Conservation (phyloP, 768 basidiomycete species). For the Tylopilus vinaceipallidus region DNA sequence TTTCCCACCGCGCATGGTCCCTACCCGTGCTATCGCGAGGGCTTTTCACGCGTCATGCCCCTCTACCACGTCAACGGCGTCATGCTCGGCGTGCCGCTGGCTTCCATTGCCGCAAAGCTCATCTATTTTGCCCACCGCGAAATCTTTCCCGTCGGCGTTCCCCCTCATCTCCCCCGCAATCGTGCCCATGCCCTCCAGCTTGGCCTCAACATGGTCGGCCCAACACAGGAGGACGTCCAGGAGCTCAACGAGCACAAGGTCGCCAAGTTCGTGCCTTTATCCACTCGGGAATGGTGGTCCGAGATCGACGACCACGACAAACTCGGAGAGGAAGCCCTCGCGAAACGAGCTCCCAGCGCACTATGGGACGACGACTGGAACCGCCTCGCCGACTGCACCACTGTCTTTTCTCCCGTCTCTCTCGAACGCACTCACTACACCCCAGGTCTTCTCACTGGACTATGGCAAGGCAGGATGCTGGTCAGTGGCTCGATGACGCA, state of each 20-base stretch:
- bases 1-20: constrained; percentile 41
- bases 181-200: constrained; percentile 30
- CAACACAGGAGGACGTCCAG: constrained; percentile 57
- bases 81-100: constrained; percentile 39
- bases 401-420: constrained; percentile 31
- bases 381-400: constrained; percentile 46
- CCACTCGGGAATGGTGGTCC: constrained; percentile 25
- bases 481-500: too few relatives aligned
- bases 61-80: constrained; percentile 33
- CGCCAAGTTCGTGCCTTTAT: constrained; percentile 28
- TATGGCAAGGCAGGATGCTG: constrained; percentile 63
- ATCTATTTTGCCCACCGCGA: constrained; percentile 63
- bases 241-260: constrained; percentile 50
- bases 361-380: constrained; percentile 60
- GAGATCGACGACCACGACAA: constrained; percentile 17
- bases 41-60: constrained; percentile 30
- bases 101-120: constrained; percentile 57
- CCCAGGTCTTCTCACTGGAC: constrained; percentile 51
- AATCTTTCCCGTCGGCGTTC: constrained; percentile 41
- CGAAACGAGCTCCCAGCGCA: constrained; percentile 37
- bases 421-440: constrained; percentile 40
- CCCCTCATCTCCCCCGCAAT: constrained; percentile 35
- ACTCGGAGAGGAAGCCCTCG: constrained; percentile 22
- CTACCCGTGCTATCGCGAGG: constrained; percentile 46
- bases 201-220: constrained; percentile 30